Percentiles rank a stretch among this genome's conserved stretches.
Conservation (phyloP, 148 eudicot species). For the Rheum nobile region DNA sequence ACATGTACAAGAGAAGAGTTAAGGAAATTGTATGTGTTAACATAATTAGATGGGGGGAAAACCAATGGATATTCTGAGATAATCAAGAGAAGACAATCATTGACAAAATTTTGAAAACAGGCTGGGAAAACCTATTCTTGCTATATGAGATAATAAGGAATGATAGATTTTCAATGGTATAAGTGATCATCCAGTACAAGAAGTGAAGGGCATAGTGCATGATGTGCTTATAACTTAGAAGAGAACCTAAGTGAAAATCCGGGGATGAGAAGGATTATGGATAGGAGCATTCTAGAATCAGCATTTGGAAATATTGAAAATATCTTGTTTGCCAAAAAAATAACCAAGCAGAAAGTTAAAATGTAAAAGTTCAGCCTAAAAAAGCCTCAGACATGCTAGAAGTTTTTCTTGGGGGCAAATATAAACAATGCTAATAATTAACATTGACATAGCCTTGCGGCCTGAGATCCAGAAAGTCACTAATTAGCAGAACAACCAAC, state of each 20-base stretch:
- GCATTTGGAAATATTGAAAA: background rate
- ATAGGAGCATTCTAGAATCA: background rate
- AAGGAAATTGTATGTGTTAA: background rate
- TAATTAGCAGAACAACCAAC: constrained; percentile 19
- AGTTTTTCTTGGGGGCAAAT: background rate
- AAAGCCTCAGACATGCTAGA: background rate
- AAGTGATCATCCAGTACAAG: background rate
- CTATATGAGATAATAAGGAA: background rate
- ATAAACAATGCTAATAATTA: background rate
- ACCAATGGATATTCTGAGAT: background rate
- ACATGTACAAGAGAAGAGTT: background rate
- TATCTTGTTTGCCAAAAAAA: background rate
- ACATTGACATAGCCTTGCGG: background rate
- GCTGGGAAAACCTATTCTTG: background rate
- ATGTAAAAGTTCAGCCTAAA: background rate
- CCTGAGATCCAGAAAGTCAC: background rate
- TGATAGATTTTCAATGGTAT: background rate
- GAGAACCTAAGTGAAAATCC: background rate
- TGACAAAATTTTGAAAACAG: background rate
- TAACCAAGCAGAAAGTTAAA: background rate
- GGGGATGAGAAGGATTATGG: background rate
- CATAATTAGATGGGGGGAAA: background rate
- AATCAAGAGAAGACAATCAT: background rate
- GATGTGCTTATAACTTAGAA: background rate
- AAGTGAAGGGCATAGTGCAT: background rate